Evolutionary conservation across 2,329 filamentous ascomycete species (phyloP).

Genomic region (Fusarium chaquense): DNA sequence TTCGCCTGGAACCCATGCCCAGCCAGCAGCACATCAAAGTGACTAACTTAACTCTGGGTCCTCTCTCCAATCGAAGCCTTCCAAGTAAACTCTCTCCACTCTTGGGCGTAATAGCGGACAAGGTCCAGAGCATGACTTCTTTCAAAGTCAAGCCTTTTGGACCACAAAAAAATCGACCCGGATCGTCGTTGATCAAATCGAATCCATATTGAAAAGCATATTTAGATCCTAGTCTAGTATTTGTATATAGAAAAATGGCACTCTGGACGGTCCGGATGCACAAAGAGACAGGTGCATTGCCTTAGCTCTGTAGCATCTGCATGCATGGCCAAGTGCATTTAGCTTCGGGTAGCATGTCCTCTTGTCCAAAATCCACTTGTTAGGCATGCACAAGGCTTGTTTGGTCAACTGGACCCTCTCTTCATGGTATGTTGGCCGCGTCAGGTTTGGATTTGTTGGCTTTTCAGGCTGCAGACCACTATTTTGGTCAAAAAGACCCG

Average conservation of each 20-base stretch:
- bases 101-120: slow-evolving; percentile 13
- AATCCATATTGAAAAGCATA: slow-evolving; percentile 9
- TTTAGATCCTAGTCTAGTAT: not conserved
- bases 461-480: slow-evolving; percentile 31
- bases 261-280: slow-evolving; percentile 13
- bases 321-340: slow-evolving; percentile 25
- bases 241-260: not conserved
- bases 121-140: not conserved
- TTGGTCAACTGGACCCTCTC: slow-evolving; percentile 14
- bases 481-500: slow-evolving; percentile 17
- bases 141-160: slow-evolving; percentile 18
- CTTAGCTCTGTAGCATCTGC: slow-evolving; percentile 20
- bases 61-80: slow-evolving; percentile 31
- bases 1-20: slow-evolving; percentile 13
- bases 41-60: slow-evolving; percentile 15
- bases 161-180: slow-evolving; percentile 11
- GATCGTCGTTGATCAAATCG: slow-evolving; percentile 13
- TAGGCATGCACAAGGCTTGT: slow-evolving; percentile 32
- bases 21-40: slow-evolving; percentile 4
- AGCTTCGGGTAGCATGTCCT: slow-evolving; percentile 32
- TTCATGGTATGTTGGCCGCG: slow-evolving; percentile 32
- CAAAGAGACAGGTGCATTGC: slow-evolving; percentile 15
- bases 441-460: slow-evolving; percentile 27
- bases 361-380: slow-evolving; percentile 18
- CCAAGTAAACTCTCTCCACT: slow-evolving; percentile 29